Conservation (phyloP, 305 asterid genomes). For the Fraxinus ornus region DNA sequence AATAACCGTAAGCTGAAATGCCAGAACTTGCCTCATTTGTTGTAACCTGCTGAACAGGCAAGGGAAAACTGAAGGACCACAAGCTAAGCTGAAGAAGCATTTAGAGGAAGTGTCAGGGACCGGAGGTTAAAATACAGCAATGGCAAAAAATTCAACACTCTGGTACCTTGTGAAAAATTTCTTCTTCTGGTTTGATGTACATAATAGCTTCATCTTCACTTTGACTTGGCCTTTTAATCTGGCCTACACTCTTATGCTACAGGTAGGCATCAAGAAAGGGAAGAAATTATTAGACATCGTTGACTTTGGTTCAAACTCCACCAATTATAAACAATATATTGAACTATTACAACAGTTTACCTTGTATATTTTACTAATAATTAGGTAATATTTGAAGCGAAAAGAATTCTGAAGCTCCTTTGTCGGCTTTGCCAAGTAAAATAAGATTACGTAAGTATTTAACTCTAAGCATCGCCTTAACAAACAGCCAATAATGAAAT, state of each 20-base stretch:
- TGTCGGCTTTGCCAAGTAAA: constrained; percentile 60
- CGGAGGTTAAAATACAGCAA: constrained; percentile 11
- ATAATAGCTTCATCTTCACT: constrained; percentile 53
- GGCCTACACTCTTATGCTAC: constrained; percentile 62
- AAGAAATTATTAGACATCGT: constrained; percentile 3
- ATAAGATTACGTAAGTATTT: constrained; percentile 25
- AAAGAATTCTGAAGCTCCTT: constrained; percentile 65
- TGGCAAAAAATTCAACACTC: background rate
- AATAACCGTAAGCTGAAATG: background rate
- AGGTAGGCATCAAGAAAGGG: constrained; percentile 18
- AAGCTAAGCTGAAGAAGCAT: constrained; percentile 70
- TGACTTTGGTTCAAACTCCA: background rate
- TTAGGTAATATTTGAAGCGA: constrained; percentile 63
- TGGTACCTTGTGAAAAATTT: constrained; percentile 63
- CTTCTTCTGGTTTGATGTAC: constrained; percentile 74
- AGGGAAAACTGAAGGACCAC: constrained; percentile 81
- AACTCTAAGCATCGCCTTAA: background rate
- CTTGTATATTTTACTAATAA: constrained; percentile 80
- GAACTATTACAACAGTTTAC: constrained; percentile 31
- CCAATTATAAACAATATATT: background rate
- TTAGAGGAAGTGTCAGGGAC: constrained; percentile 21
- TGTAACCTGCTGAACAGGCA: constrained; percentile 53
- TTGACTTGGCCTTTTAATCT: constrained; percentile 31
- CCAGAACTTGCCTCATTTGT: constrained; percentile 59
- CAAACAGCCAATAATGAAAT: constrained; percentile 8